phyloP scores from a whole-genome alignment of 352 stramenopile genomes.

The Phytophthora niederhauseri region DNA sequence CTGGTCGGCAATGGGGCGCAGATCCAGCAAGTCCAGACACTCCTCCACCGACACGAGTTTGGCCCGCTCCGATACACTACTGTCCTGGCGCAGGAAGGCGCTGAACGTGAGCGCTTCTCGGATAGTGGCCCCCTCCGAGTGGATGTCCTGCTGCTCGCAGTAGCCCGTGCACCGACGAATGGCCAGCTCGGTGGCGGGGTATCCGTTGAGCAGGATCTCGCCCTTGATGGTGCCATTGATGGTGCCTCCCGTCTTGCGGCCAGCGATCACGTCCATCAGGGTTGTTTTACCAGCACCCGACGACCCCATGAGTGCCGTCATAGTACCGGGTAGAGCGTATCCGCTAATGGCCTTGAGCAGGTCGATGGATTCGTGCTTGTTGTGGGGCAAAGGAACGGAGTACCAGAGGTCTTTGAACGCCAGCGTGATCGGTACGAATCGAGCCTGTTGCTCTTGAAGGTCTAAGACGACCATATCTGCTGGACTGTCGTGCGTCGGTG shows the following conservation, averaged over 20 bases:
- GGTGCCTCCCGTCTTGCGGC: constrained; percentile 82
- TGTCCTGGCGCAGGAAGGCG: constrained; percentile 69
- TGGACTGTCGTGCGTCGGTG: too few relatives aligned
- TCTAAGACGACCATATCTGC: constrained; percentile 16
- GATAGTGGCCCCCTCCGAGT: constrained; percentile 60
- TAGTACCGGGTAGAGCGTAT: constrained; percentile 37
- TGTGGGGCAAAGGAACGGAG: constrained; percentile 18
- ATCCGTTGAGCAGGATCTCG: constrained; percentile 59
- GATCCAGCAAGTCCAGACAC: constrained; percentile 40
- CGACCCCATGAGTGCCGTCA: constrained; percentile 59
- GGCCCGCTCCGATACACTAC: constrained; percentile 26
- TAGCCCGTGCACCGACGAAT: constrained; percentile 46
- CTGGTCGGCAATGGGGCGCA: constrained; percentile 40
- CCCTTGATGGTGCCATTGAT: constrained; percentile 54
- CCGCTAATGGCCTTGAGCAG: constrained; percentile 76
- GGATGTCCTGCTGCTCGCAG: constrained; percentile 29
- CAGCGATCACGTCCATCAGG: constrained; percentile 57
- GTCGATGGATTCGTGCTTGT: constrained; percentile 41
- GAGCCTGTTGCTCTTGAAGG: constrained; percentile 5
- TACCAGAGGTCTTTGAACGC: constrained; percentile 43
- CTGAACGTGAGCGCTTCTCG: constrained; percentile 89
- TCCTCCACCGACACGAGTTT: constrained; percentile 41
- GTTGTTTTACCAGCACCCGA: constrained; percentile 77
- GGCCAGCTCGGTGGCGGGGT: constrained; percentile 29
- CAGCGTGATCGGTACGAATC: constrained; percentile 27